phyloP scores from a whole-genome alignment of 805 yeast species.

The Vanderwaltozyma tropicalis region DNA sequence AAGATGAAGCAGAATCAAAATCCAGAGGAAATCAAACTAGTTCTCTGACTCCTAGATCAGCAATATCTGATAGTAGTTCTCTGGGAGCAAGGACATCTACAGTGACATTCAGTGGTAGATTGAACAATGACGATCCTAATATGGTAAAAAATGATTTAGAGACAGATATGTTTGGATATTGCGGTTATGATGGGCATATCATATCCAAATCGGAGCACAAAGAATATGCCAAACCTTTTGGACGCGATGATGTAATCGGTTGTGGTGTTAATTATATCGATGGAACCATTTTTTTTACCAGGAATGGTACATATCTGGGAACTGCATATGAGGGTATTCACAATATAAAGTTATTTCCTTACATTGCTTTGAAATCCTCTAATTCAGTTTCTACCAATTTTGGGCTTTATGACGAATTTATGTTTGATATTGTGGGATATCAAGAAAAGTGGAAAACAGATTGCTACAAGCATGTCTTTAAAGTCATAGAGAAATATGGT shows the following conservation, averaged over 20 bases:
- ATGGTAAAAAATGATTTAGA: not conserved
- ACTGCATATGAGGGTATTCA: conserved; percentile 41
- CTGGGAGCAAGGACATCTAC: not conserved
- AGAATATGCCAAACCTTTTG: conserved; percentile 30
- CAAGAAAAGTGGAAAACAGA: conserved; percentile 36
- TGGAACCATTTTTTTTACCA: conserved; percentile 60
- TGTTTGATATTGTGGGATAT: conserved; percentile 50
- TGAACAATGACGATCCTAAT: not conserved
- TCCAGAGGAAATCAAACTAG: not conserved
- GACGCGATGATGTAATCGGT: conserved; percentile 60
- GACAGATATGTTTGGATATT: conserved; percentile 19
- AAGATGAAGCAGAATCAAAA: not conserved
- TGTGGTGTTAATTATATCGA: conserved; percentile 69
- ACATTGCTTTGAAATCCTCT: conserved; percentile 32
- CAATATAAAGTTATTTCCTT: conserved; percentile 36
- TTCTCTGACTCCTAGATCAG: not conserved
- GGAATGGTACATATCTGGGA: conserved; percentile 63
- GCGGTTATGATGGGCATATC: conserved; percentile 24
- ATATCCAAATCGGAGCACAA: conserved; percentile 15
- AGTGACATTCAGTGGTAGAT: not conserved
- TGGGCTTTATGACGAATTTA: conserved; percentile 43
- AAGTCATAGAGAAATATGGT: not conserved
- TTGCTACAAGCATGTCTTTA: conserved; percentile 25
- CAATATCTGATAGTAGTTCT: not conserved
- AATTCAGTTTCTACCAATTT: conserved; percentile 29